Base-by-base conservation (phyloP, 768 basidiomycete species). In the Pleurotus tuoliensis region DNA sequence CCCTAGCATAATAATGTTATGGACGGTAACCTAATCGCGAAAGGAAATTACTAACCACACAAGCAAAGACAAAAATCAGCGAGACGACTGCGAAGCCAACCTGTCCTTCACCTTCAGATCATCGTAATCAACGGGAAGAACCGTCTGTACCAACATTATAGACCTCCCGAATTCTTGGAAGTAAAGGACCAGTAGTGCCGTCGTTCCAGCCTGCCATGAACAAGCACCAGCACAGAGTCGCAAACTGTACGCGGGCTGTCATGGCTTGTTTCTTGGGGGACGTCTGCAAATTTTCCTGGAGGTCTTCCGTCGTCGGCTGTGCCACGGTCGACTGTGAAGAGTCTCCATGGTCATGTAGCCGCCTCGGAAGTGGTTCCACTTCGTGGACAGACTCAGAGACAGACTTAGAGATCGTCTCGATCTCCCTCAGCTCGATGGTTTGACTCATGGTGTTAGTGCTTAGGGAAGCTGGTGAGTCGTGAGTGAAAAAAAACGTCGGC, bases 201-300 rank as follows among this genome's bases (percentile, higher is more conserved):
- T 91, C 90, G 63, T 87, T 90, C 89, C 89, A 92, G 13, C 91
- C 91, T 13, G 77, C 77, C 3, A 89, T 69, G 58, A 86, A 84
- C 47, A 87, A 51, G 9, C 75, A 70, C 70, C 74, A 82, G 60
- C 84, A 88, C 37, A 84, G 69, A 0, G 83, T 66, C 15, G 69
- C 61, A 56, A 86, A 81, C 58, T 88, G 86, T 24, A 85, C 66
- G 16, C 64, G 64, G 30, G 34, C 51, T 20, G 13, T 53, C 11
- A 40, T 9, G 15, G 20, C 24, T 41, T 53, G 51, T 24, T 53
- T 11, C 30, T 34, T 53, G 34, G 51, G 41, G 7, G 38, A 20
- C 20, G 37, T 38, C 24, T 40, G n/a, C n/a, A n/a, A 6, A 34
- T 15, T 34, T 15, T 12, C 15, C 15, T 41, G 51, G n/a, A 15